Evolutionary conservation across 306 rosid genomes (phyloP).

Genomic region (Malus sieversii): DNA sequence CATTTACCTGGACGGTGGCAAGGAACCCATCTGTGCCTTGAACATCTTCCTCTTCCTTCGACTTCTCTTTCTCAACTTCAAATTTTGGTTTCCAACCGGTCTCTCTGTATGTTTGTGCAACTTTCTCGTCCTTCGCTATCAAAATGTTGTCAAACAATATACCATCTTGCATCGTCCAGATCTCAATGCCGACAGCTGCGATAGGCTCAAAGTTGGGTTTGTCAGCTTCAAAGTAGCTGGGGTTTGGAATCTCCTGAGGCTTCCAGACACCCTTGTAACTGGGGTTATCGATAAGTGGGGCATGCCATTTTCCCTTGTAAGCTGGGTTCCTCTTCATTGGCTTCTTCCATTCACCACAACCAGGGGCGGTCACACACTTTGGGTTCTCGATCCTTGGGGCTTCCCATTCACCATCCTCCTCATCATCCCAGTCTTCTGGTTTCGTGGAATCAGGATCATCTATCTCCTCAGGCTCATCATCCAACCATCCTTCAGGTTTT

Average conservation of each 20-base stretch:
- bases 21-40: slow-evolving; percentile 51
- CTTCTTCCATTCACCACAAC: slow-evolving; percentile 94
- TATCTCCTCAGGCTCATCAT: slow-evolving; percentile 89
- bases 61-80: slow-evolving; percentile 66
- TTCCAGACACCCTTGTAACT: slow-evolving; percentile 92
- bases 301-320: slow-evolving; percentile 93
- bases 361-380: slow-evolving; percentile 66
- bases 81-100: slow-evolving; percentile 86
- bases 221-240: slow-evolving; percentile 66
- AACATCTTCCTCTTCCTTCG: slow-evolving; percentile 63
- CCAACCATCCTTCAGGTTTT: slow-evolving; percentile 98
- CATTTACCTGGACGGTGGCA: slow-evolving; percentile 50
- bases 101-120: slow-evolving; percentile 62
- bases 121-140: slow-evolving; percentile 63
- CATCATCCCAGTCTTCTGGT: slow-evolving; percentile 95
- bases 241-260: slow-evolving; percentile 78
- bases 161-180: slow-evolving; percentile 99
- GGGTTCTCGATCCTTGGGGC: slow-evolving; percentile 78
- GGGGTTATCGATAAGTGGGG: slow-evolving; percentile 82
- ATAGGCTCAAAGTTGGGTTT: slow-evolving; percentile 78
- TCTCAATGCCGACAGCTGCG: slow-evolving; percentile 89
- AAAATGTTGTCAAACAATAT: slow-evolving; percentile 79
- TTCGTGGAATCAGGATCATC: slow-evolving; percentile 88
- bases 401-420: slow-evolving; percentile 93
- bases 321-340: slow-evolving; percentile 89